These are phyloP conservation scores for Fraxinus excelsior DNA, from an alignment of 257 asterid genomes.

Conservation along the genomic window DNA sequence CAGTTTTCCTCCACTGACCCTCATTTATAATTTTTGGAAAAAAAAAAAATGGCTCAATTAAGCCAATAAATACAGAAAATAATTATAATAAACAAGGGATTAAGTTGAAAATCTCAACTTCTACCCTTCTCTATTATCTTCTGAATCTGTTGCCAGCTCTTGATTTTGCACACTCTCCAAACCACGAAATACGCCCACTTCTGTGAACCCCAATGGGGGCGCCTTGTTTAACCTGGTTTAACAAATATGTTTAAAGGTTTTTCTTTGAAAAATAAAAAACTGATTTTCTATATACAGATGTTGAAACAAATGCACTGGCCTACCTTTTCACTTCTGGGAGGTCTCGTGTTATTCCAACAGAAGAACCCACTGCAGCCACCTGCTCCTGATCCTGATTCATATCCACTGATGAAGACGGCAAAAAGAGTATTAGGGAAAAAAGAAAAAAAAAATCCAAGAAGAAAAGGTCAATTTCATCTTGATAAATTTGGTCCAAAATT, in stretches of 20 bases:
- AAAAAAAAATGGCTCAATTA: background rate
- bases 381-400: conserved; percentile 85
- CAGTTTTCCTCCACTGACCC: conserved; percentile 26
- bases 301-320: conserved; percentile 1
- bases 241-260: background rate
- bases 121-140: conserved; percentile 33
- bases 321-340: conserved; percentile 61
- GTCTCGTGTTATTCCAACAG: conserved; percentile 77
- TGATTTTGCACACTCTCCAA: conserved; percentile 80
- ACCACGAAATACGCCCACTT: conserved; percentile 63
- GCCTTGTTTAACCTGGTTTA: conserved; percentile 51
- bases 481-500: background rate
- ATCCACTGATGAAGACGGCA: conserved; percentile 57
- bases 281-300: background rate
- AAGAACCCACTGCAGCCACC: conserved; percentile 79
- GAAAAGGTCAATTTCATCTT: background rate
- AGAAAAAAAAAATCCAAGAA: background rate
- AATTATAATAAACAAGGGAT: background rate
- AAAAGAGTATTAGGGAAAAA: background rate
- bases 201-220: conserved; percentile 51
- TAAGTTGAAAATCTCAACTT: background rate
- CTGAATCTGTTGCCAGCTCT: conserved; percentile 48
- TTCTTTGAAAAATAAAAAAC: background rate
- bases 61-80: conserved; percentile 6
- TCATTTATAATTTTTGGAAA: background rate